phyloP scores from a whole-genome alignment of 768 basidiomycete species.

The Peribolospora kevripleyi region DNA sequence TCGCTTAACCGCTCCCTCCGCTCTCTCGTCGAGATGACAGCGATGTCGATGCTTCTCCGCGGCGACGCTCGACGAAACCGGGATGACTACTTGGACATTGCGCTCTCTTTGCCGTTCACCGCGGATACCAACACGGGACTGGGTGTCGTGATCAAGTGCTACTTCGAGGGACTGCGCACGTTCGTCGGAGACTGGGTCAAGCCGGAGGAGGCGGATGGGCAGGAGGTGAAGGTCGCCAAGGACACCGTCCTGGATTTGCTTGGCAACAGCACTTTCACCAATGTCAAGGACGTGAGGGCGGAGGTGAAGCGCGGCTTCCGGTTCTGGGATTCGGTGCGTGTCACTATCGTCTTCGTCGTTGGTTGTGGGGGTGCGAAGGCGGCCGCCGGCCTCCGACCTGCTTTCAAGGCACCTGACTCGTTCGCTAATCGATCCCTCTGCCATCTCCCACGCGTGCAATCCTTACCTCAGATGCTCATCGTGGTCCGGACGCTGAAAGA shows the following conservation, averaged over 20 bases:
- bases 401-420: background rate
- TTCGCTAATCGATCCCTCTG: background rate
- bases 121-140: constrained; percentile 93
- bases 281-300: constrained; percentile 57
- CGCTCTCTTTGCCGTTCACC: constrained; percentile 81
- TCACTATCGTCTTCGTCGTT: constrained; percentile 1
- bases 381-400: background rate
- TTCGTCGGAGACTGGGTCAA: constrained; percentile 56
- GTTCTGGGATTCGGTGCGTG: constrained; percentile 90
- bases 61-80: constrained; percentile 62
- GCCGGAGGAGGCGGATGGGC: constrained; percentile 37
- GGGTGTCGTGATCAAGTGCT: constrained; percentile 82
- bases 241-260: constrained; percentile 68
- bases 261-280: constrained; percentile 68
- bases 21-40: constrained; percentile 67
- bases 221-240: constrained; percentile 51
- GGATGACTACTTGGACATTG: constrained; percentile 78
- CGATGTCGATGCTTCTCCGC: constrained; percentile 76
- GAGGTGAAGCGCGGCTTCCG: constrained; percentile 93
- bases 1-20: constrained; percentile 73
- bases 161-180: constrained; percentile 66
- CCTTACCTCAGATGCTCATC: constrained; percentile 37
- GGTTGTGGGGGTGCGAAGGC: background rate
- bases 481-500: constrained; percentile 68
- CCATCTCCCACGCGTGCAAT: constrained; percentile 3